Evolutionary conservation across 768 basidiomycete species (phyloP), one percentile per base, ranked within the genome.

Genomic region (Pleurotus giganteus): DNA sequence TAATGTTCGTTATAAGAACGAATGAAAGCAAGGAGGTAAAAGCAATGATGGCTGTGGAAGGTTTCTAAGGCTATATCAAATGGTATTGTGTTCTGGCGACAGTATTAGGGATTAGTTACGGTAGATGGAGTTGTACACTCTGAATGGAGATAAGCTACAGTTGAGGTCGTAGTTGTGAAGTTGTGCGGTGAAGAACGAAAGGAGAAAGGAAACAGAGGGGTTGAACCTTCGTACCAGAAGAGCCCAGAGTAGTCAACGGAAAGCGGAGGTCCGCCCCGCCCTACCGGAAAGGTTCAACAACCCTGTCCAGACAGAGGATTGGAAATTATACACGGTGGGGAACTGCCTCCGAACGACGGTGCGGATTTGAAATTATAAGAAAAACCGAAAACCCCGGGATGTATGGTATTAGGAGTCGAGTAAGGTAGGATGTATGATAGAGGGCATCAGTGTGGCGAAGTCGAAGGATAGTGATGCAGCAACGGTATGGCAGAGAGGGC

Each of bases 31-130:
- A 28, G 46, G 28, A 47, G n/a, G 28, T 1, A 47, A 19, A 27
- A 19, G 23, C 31, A n/a, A 32, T 32, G 31, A 32, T n/a, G n/a
- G 31, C 31, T 11, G 21, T 13, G 21, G 19, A 37, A 3, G 19
- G 23, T n/a, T 51, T 51, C 49, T 51, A 51, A 36, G 49, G 49
- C 49, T 51, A 51, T 51, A 51, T 36, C 46, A 17, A n/a, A 46
- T 41, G 44, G 26, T 27, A 23, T 23, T 46, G 44, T 21, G 8
- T 11, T 27, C 21, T 19, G 46, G 26, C 17, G 46, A 29, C 46
- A 31, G 31, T 19, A 51, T 37, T 51, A 51, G 15, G 49, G 26
- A 51, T 51, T 51, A 51, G 37, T 11, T 51, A 51, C 29, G 24
- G 31, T 3, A 47, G 17, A 37, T 51, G 23, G 13, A 37, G 32